These are phyloP conservation scores for Fagopyrum esculentum DNA, from an alignment of 148 eudicot genomes.

Conservation along the genomic window DNA sequence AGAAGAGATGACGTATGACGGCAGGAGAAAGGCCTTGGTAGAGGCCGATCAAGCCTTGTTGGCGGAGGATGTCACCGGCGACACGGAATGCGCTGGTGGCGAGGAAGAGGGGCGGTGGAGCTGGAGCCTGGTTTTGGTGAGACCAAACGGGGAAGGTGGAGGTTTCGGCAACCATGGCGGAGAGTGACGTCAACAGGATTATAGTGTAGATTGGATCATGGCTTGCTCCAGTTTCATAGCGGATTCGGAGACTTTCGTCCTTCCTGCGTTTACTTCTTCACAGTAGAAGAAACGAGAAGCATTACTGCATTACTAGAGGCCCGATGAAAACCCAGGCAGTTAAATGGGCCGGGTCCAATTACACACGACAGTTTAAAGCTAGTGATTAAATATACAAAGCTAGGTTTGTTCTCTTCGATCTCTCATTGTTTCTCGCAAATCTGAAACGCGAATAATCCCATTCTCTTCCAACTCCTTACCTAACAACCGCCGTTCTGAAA, in stretches of 20 bases:
- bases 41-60: conserved; percentile 52
- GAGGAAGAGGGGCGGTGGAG: conserved; percentile 33
- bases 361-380: too few species aligned
- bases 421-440: too few species aligned
- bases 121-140: conserved; percentile 75
- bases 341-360: too few species aligned
- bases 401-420: too few species aligned
- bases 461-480: too few species aligned
- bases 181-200: conserved; percentile 47
- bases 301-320: too few species aligned
- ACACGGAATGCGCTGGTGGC: conserved; percentile 31
- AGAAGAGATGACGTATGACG: conserved; percentile 53
- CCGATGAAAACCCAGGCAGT: too few species aligned
- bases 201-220: conserved; percentile 29
- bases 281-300: too few species aligned
- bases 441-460: too few species aligned
- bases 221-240: conserved; percentile 4
- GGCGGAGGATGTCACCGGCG: conserved; percentile 33
- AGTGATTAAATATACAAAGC: too few species aligned
- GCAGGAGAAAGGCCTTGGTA: conserved; percentile 77
- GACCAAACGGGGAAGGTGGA: conserved; percentile 79
- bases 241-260: neutral
- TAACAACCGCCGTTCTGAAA: too few species aligned
- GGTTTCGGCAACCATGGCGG: conserved; percentile 80
- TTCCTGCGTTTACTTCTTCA: neutral